Base-by-base conservation (phyloP, 176 grass and related monocot species). In the Leersia perrieri region DNA sequence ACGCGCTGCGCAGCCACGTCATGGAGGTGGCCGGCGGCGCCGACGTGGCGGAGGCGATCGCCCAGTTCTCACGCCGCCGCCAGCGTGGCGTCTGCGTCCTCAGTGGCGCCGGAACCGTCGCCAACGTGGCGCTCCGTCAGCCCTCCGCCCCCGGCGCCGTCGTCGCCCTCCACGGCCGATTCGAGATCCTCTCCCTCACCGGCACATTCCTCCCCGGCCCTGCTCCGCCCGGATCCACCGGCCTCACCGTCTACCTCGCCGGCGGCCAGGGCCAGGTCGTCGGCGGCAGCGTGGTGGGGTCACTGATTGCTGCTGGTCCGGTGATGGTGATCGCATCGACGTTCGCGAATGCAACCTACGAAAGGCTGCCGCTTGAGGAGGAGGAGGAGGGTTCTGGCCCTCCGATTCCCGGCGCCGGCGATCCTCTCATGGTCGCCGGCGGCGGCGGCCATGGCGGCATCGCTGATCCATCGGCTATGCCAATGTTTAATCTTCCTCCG, bases 301-400 rank as follows among this genome's bases (percentile, higher is more conserved):
- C 95, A 3, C 86, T 98, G 40, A 47, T 92, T 61, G 95, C 95
- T 33, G 90, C 92, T 0, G 95, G 95, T 0, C 90, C 95, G 2
- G 90, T 98, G 61, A 98, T 98, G 90, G 90, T 98, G 66, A 89
- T 98, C 78, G 95, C 95, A n/a, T 98, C 95, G 22, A 94, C 95
- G 44, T 98, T 98, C 77, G 80, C 95, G 22, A 98, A 98, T 84
- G 95, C 95, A 40, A 94, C 92, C 28, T 98, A 98, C 74, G 95
- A 98, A 78, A 83, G 95, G 58, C 75, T 97, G 33, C 92, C 95
- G 33, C 79, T 97, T 1, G 94, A 94, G 23, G 89, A 97, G 13
- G 91, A 90, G 9, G 95, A 94, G 4, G 92, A 97, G 60, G 85
- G 83, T 29, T 35, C 81, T 11, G 60, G 31, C 0, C 83, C 33